Conservation (phyloP, 805 yeast species). For the Ogataea paraovalis region DNA sequence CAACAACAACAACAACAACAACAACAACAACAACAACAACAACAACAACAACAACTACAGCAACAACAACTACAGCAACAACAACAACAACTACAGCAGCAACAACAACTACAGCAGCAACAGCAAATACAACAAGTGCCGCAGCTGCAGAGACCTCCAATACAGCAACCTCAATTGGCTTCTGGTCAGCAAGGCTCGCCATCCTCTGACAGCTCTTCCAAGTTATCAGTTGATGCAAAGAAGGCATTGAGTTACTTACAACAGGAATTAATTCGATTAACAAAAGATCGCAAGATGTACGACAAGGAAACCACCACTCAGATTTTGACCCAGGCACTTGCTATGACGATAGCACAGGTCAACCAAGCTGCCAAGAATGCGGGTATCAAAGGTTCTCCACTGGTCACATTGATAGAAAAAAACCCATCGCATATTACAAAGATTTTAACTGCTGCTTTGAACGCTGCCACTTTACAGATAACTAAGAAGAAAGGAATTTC, state of each 20-base stretch:
- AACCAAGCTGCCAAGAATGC: constrained; percentile 83
- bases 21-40: not conserved
- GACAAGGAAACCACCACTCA: constrained; percentile 81
- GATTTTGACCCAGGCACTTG: constrained; percentile 83
- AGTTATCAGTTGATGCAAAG: constrained; percentile 56
- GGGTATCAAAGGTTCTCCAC: constrained; percentile 74
- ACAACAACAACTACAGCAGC: not conserved
- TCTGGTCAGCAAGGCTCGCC: not conserved
- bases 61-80: not conserved
- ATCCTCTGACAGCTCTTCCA: constrained; percentile 17
- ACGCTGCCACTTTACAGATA: constrained; percentile 65
- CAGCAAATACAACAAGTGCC: constrained; percentile 8
- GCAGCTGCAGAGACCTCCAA: constrained; percentile 10
- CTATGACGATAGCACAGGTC: constrained; percentile 88
- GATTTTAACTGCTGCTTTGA: constrained; percentile 74
- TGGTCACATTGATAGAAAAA: constrained; percentile 71
- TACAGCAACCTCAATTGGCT: constrained; percentile 2
- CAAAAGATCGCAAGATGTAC: constrained; percentile 71
- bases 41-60: not conserved
- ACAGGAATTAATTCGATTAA: constrained; percentile 75
- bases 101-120: constrained; percentile 7
- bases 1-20: not conserved
- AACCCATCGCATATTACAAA: constrained; percentile 79
- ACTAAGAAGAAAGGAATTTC: constrained; percentile 50
- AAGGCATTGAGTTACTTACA: constrained; percentile 79